Evolutionary conservation across 176 grass and related monocot genomes (phyloP).

Genomic region (Poa annua): DNA sequence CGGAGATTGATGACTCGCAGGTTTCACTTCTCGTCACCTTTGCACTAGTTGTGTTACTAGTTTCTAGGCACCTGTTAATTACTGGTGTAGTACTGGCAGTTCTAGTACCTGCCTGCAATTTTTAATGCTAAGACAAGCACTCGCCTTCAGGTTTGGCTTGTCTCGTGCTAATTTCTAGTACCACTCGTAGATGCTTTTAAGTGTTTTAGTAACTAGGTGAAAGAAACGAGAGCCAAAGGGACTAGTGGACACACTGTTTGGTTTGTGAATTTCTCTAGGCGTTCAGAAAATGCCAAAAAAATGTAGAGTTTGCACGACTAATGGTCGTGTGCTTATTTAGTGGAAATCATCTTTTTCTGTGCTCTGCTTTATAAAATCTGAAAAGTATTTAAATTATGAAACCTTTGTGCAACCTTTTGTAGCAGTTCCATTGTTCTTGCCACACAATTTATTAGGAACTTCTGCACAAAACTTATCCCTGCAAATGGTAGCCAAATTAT

Average conservation of each 20-base stretch:
- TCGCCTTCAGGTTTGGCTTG: slow-evolving; percentile 10
- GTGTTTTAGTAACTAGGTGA: slow-evolving; percentile 31
- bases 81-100: neutral
- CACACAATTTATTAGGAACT: too few relatives aligned
- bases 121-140: slow-evolving; percentile 34
- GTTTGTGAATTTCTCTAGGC: neutral
- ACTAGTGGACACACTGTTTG: slow-evolving; percentile 28
- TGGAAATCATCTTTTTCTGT: slow-evolving; percentile 17
- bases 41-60: neutral
- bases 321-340: slow-evolving; percentile 22
- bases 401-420: neutral
- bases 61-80: neutral
- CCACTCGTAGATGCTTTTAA: neutral
- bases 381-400: neutral
- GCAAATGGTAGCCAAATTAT: neutral
- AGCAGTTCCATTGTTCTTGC: too few relatives aligned
- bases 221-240: slow-evolving; percentile 16
- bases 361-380: neutral
- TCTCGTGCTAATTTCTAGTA: neutral
- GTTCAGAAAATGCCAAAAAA: neutral
- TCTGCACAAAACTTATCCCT: neutral
- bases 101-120: slow-evolving; percentile 28
- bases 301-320: neutral
- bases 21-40: slow-evolving; percentile 56
- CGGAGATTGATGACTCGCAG: slow-evolving; percentile 96